A percentile compares a stretch with the other conserved stretches of the same genome.
phyloP scores from a whole-genome alignment of 2,329 filamentous ascomycete species.

The Oidium heveae region DNA sequence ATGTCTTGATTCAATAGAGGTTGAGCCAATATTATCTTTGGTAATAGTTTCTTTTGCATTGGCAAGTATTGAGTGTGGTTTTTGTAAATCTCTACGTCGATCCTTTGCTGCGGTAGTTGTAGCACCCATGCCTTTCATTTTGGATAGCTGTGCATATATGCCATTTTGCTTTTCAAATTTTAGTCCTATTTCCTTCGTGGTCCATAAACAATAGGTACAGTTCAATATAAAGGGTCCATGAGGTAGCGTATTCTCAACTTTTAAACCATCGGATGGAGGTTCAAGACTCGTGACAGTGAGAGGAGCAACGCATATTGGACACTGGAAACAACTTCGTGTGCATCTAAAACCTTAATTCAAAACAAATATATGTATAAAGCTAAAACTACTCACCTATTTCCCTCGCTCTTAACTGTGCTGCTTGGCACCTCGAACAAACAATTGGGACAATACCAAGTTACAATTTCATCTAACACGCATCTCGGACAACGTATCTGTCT shows the following conservation, averaged over 20 bases:
- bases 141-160: slow-evolving; percentile 56
- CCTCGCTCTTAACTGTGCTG: slow-evolving; percentile 75
- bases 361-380: not conserved
- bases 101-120: slow-evolving; percentile 24
- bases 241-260: slow-evolving; percentile 15
- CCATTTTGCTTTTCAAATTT: slow-evolving; percentile 75
- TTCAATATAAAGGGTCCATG: slow-evolving; percentile 49
- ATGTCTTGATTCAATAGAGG: slow-evolving; percentile 10
- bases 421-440: slow-evolving; percentile 92
- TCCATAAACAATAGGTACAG: slow-evolving; percentile 87
- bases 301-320: slow-evolving; percentile 65
- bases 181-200: slow-evolving; percentile 66
- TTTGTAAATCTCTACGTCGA: slow-evolving; percentile 9
- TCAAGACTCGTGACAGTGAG: slow-evolving; percentile 52
- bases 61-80: slow-evolving; percentile 7
- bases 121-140: slow-evolving; percentile 36
- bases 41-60: slow-evolving; percentile 10
- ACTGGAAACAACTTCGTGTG: slow-evolving; percentile 86
- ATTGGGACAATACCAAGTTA: slow-evolving; percentile 84
- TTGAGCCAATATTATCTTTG: slow-evolving; percentile 16
- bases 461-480: slow-evolving; percentile 80
- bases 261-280: slow-evolving; percentile 13
- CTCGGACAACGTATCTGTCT: slow-evolving; percentile 83
- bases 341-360: slow-evolving; percentile 28
- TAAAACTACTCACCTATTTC: slow-evolving; percentile 43